phyloP scores from a whole-genome alignment of 2,329 filamentous ascomycete genomes.

The Stagonosporopsis tanaceti region DNA sequence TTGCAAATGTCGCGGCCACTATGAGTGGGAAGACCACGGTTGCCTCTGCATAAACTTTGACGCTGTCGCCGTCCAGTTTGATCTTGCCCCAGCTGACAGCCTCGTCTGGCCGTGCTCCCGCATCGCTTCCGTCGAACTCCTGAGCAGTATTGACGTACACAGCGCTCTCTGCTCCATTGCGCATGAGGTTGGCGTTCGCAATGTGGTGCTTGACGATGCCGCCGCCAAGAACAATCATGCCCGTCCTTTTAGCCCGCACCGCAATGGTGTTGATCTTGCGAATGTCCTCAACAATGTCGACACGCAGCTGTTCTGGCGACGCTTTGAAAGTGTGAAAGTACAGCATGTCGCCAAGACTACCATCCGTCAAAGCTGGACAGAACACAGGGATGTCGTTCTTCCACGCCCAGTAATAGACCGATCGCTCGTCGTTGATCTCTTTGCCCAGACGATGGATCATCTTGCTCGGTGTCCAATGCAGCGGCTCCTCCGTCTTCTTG shows the following conservation, averaged over 20 bases:
- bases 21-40: constrained; percentile 73
- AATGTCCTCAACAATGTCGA: constrained; percentile 95
- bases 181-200: constrained; percentile 95
- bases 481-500: constrained; percentile 69
- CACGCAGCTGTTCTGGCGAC: constrained; percentile 78
- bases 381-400: constrained; percentile 98
- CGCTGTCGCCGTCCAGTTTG: constrained; percentile 83
- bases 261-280: constrained; percentile 91
- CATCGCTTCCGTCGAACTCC: constrained; percentile 97
- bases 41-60: constrained; percentile 80
- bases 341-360: constrained; percentile 95
- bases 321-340: constrained; percentile 98
- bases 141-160: constrained; percentile 98
- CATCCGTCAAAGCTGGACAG: constrained; percentile 94
- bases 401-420: constrained; percentile 96
- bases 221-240: constrained; percentile 95
- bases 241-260: constrained; percentile 83
- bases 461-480: constrained; percentile 94
- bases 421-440: constrained; percentile 91
- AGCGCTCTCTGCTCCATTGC: constrained; percentile 94
- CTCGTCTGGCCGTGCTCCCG: constrained; percentile 92
- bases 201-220: constrained; percentile 99
- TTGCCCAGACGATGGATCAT: constrained; percentile 88
- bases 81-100: constrained; percentile 99
- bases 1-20: constrained; percentile 72